Evolutionary conservation across 129 eudicot species (phyloP).

Genomic region (Tagetes patula): DNA sequence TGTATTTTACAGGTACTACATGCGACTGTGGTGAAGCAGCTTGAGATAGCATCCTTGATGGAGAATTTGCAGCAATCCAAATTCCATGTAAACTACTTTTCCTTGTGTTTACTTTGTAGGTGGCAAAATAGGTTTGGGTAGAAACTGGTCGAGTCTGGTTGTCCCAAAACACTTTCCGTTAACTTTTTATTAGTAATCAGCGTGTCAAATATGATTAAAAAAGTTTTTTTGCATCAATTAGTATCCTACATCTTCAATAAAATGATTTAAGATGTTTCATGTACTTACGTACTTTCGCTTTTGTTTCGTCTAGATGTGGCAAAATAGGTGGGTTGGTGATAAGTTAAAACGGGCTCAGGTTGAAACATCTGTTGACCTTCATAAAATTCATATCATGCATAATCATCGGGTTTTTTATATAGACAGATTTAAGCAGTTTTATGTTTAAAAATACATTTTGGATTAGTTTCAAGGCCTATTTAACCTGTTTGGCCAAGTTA

Average conservation of each 20-base stretch:
- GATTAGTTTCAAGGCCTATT: neutral
- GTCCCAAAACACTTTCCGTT: neutral
- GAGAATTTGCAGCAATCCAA: conserved; percentile 60
- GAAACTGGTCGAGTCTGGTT: neutral
- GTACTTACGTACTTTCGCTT: neutral
- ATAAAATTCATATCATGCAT: no score
- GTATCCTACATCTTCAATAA: neutral
- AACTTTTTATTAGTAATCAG: neutral
- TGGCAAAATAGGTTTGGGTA: neutral
- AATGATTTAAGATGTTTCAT: neutral
- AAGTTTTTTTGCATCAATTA: neutral
- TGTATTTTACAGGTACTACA: conserved; percentile 50
- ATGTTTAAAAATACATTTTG: neutral
- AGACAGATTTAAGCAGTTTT: neutral
- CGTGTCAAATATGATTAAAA: neutral
- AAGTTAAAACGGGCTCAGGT: neutral
- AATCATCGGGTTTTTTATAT: neutral
- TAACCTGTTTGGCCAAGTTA: neutral
- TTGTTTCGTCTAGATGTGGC: neutral
- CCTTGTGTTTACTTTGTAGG: neutral
- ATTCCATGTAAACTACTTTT: conserved; percentile 45
- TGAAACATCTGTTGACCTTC: no score
- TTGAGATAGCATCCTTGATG: conserved; percentile 54
- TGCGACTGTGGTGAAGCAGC: conserved; percentile 76
- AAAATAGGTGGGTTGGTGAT: neutral